A percentile compares a stretch with the other conserved stretches of the same genome.
Evolutionary conservation across 495 filamentous ascomycete species (phyloP).

Genomic region (Staphylotrichum tortipilum): DNA sequence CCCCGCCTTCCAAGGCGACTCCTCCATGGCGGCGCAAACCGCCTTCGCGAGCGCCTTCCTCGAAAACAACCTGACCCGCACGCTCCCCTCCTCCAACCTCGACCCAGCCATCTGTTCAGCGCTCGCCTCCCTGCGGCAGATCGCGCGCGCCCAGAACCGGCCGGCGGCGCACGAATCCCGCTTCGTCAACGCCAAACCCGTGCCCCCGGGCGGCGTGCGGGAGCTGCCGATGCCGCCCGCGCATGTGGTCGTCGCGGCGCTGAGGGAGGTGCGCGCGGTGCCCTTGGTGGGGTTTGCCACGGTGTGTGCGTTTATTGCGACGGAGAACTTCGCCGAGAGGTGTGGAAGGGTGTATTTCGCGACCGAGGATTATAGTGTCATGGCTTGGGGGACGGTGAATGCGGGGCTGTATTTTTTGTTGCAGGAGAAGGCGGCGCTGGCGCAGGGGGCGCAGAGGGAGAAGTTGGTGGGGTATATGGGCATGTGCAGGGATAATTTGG

Average conservation of each 20-base stretch:
- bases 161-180: conserved; percentile 35
- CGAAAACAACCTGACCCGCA: conserved; percentile 49
- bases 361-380: conserved; percentile 47
- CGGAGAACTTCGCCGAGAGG: conserved; percentile 49
- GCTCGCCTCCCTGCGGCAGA: conserved; percentile 48
- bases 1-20: conserved; percentile 51
- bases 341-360: conserved; percentile 53
- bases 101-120: conserved; percentile 49
- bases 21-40: conserved; percentile 53
- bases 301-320: conserved; percentile 33
- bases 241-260: conserved; percentile 39
- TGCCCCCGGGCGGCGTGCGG: conserved; percentile 33
- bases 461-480: conserved; percentile 31
- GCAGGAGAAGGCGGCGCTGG: conserved; percentile 36
- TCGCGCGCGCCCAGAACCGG: conserved; percentile 43
- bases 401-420: conserved; percentile 50
- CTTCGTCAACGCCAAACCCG: conserved; percentile 34
- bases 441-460: conserved; percentile 21
- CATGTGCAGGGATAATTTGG: conserved; percentile 49
- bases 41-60: conserved; percentile 56
- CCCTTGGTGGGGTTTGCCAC: conserved; percentile 33
- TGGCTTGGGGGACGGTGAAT: conserved; percentile 49
- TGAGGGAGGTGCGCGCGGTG: conserved; percentile 40
- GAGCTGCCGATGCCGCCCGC: conserved; percentile 50
- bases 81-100: conserved; percentile 35